These are phyloP conservation scores for Microcos paniculata DNA, from an alignment of 345 rosid species.

Conservation along the genomic window DNA sequence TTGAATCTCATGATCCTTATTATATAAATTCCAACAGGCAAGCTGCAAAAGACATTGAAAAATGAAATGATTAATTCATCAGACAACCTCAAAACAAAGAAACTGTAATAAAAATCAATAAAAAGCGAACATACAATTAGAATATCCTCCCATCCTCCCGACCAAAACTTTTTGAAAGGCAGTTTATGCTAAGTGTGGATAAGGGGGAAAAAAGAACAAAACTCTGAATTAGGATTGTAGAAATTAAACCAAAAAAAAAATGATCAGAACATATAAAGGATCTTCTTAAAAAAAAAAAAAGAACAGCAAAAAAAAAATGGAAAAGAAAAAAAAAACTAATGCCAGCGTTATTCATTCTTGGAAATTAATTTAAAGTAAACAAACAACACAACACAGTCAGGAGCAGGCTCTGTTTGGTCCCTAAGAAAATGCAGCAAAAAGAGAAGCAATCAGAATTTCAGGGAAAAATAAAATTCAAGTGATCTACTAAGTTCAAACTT, in stretches of 20 bases:
- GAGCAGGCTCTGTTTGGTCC: conserved; percentile 30
- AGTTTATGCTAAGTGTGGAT: not conserved
- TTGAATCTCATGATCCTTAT: conserved; percentile 48
- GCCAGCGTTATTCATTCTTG: not conserved
- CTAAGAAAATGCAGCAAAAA: conserved; percentile 28
- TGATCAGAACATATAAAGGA: not conserved
- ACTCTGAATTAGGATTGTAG: not conserved
- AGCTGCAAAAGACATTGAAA: conserved; percentile 20
- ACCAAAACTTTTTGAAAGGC: not conserved
- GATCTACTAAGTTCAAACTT: conserved; percentile 24
- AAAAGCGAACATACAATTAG: not conserved
- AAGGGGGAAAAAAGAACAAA: not conserved
- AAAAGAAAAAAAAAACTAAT: not conserved
- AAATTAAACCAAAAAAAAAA: not conserved
- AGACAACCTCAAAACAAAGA: conserved; percentile 1
- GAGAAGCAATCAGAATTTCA: conserved; percentile 9
- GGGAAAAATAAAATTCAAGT: not conserved
- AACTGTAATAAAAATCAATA: conserved; percentile 24
- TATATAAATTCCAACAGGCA: not conserved
- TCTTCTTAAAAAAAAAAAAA: not conserved
- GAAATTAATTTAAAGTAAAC: conserved; percentile 5
- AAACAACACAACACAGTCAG: conserved; percentile 14
- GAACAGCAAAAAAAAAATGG: not conserved
- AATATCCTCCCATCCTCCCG: not conserved
- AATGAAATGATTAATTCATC: conserved; percentile 16